Conservation (phyloP, 352 stramenopile genomes). For the Phytophthora capsici region DNA sequence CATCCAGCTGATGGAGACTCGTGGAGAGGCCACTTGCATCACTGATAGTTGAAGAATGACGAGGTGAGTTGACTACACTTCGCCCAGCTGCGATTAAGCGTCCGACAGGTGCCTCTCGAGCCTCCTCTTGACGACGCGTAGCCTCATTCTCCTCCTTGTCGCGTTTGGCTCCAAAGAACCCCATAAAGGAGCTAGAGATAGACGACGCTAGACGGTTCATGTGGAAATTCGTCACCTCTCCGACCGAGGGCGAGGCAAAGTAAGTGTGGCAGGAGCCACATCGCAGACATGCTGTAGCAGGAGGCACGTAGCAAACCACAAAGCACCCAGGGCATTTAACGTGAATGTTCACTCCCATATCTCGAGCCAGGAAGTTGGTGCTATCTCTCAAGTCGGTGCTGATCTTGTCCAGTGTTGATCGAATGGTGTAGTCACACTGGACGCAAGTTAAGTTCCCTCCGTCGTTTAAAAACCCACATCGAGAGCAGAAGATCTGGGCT, state of each 20-base stretch:
- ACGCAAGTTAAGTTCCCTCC: slow-evolving; percentile 70
- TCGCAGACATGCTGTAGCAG: slow-evolving; percentile 76
- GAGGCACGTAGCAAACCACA: slow-evolving; percentile 75
- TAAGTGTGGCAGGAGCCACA: slow-evolving; percentile 85
- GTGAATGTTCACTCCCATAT: slow-evolving; percentile 87
- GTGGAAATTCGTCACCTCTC: slow-evolving; percentile 87
- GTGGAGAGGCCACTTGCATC: slow-evolving; percentile 36
- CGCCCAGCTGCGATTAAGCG: slow-evolving; percentile 70
- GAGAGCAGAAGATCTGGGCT: slow-evolving; percentile 79
- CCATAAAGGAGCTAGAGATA: slow-evolving; percentile 80
- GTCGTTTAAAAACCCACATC: slow-evolving; percentile 80
- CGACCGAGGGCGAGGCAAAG: slow-evolving; percentile 81
- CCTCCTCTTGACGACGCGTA: slow-evolving; percentile 38
- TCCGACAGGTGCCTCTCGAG: slow-evolving; percentile 56
- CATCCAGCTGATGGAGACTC: slow-evolving; percentile 35
- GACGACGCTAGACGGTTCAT: slow-evolving; percentile 77
- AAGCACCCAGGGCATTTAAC: slow-evolving; percentile 84
- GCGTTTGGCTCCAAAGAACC: slow-evolving; percentile 60
- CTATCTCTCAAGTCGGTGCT: slow-evolving; percentile 75
- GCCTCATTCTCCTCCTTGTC: slow-evolving; percentile 32
- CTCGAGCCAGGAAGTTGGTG: slow-evolving; percentile 79
- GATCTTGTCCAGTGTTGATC: slow-evolving; percentile 81
- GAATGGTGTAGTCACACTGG: slow-evolving; percentile 77
- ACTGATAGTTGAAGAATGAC: slow-evolving; percentile 37
- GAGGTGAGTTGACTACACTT: slow-evolving; percentile 43